Evolutionary conservation across 495 filamentous ascomycete genomes (phyloP).

Genomic region (Penicillium subrubescens): DNA sequence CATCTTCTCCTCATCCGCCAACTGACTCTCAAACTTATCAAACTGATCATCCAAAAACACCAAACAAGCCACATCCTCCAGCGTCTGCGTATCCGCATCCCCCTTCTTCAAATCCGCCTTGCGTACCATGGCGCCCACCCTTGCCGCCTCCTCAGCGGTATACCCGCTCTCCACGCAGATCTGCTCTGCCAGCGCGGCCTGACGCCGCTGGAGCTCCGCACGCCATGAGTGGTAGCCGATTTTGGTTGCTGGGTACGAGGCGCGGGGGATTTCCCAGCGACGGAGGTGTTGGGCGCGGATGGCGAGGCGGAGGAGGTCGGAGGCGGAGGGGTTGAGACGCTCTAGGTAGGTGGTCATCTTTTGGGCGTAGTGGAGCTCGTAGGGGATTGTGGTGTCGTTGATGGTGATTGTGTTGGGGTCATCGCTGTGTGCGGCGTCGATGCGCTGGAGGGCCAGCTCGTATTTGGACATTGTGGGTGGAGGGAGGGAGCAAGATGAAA

Average conservation of each 20-base stretch:
- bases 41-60: constrained; percentile 87
- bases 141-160: constrained; percentile 44
- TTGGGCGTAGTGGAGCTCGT: constrained; percentile 78
- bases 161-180: constrained; percentile 59
- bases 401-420: constrained; percentile 58
- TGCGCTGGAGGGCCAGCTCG: constrained; percentile 57
- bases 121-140: constrained; percentile 61
- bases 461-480: constrained; percentile 32
- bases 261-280: constrained; percentile 78
- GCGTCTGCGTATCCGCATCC: constrained; percentile 66
- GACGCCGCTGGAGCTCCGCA: constrained; percentile 65
- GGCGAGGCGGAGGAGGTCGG: constrained; percentile 67
- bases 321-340: constrained; percentile 54
- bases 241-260: constrained; percentile 67
- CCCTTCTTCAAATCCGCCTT: constrained; percentile 63
- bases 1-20: constrained; percentile 72
- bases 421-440: constrained; percentile 71
- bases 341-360: constrained; percentile 74
- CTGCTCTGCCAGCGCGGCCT: constrained; percentile 60
- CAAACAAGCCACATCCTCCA: constrained; percentile 84
- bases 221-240: constrained; percentile 78
- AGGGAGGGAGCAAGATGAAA: background rate
- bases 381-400: constrained; percentile 47
- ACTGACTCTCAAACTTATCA: constrained; percentile 67
- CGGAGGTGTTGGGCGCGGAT: constrained; percentile 81